Conservation (phyloP, 176 grass and related monocot genomes). For the Pontederia crassipes region DNA sequence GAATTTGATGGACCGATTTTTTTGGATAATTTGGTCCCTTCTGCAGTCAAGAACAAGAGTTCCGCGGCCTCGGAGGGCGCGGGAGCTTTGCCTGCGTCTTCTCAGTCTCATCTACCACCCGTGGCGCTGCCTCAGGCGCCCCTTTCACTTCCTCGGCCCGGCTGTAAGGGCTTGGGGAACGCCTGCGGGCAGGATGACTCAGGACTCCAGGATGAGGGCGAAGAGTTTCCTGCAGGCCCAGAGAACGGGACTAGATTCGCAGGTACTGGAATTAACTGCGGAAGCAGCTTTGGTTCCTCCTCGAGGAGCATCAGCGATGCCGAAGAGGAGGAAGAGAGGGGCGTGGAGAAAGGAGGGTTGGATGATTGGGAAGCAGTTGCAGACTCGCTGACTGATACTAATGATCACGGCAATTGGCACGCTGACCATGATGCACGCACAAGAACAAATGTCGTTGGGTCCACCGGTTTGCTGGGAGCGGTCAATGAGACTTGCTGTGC, state of each 20-base stretch:
- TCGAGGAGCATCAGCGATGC: slow-evolving; percentile 69
- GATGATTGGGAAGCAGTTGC: slow-evolving; percentile 99
- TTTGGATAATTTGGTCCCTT: not conserved
- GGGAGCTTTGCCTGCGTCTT: not conserved
- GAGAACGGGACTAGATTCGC: slow-evolving; percentile 19
- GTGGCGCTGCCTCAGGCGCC: not conserved
- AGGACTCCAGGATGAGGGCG: slow-evolving; percentile 7
- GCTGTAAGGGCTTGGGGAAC: not conserved
- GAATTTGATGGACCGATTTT: not conserved
- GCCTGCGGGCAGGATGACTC: slow-evolving; percentile 14
- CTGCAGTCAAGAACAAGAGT: slow-evolving; percentile 14
- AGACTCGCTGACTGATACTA: slow-evolving; percentile 39
- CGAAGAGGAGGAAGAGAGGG: slow-evolving; percentile 50
- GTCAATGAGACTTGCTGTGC: slow-evolving; percentile 3
- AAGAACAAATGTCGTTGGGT: not conserved
- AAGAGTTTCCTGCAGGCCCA: slow-evolving; percentile 22
- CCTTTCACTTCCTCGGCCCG: not conserved
- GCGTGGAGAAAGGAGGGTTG: slow-evolving; percentile 52
- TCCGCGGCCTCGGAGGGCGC: not conserved
- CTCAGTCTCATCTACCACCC: not conserved
- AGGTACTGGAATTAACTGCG: slow-evolving; percentile 33
- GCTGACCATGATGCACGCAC: slow-evolving; percentile 19
- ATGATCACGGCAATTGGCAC: slow-evolving; percentile 18
- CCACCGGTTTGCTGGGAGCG: not conserved
- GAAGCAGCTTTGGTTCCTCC: slow-evolving; percentile 66